Percentiles rank a stretch among this genome's conserved stretches.
Conservation (phyloP, 257 asterid genomes). For the Osmanthus fragrans region DNA sequence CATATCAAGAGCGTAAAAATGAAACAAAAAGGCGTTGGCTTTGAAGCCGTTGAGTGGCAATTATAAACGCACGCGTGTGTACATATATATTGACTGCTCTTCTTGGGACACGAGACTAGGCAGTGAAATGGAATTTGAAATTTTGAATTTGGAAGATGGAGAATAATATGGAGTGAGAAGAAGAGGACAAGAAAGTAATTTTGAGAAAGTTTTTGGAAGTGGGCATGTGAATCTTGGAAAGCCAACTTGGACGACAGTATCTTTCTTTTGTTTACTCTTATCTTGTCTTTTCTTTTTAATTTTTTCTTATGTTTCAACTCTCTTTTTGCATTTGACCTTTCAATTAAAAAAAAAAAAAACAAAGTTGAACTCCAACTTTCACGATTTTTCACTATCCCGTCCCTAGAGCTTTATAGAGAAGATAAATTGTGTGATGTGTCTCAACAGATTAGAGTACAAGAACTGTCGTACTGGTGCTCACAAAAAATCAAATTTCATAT, state of each 20-base stretch:
- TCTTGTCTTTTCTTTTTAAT: slow-evolving; percentile 4
- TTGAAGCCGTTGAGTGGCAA: slow-evolving; percentile 36
- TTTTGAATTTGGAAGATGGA: slow-evolving; percentile 38
- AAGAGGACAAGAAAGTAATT: slow-evolving; percentile 43
- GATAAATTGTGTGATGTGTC: no score
- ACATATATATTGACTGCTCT: slow-evolving; percentile 29
- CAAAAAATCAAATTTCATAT: no score
- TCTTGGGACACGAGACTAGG: slow-evolving; percentile 41
- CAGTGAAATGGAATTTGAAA: slow-evolving; percentile 38
- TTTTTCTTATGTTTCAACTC: slow-evolving; percentile 8
- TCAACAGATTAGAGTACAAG: no score
- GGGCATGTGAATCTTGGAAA: slow-evolving; percentile 30
- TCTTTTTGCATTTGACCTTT: neutral
- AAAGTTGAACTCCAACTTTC: no score
- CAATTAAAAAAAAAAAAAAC: no score
- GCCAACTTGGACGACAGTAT: slow-evolving; percentile 38
- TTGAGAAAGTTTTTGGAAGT: slow-evolving; percentile 15
- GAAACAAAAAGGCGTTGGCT: slow-evolving; percentile 20
- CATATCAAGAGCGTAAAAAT: slow-evolving; percentile 6
- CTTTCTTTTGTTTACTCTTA: slow-evolving; percentile 9
- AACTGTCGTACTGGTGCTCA: no score
- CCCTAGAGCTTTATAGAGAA: no score
- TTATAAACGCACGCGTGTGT: slow-evolving; percentile 30
- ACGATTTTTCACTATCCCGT: no score
- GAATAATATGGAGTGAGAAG: neutral